Percentiles rank a stretch among this genome's conserved stretches.
Conservation (phyloP, 1,284 basidiomycete genomes). For the Tilletia indica region DNA sequence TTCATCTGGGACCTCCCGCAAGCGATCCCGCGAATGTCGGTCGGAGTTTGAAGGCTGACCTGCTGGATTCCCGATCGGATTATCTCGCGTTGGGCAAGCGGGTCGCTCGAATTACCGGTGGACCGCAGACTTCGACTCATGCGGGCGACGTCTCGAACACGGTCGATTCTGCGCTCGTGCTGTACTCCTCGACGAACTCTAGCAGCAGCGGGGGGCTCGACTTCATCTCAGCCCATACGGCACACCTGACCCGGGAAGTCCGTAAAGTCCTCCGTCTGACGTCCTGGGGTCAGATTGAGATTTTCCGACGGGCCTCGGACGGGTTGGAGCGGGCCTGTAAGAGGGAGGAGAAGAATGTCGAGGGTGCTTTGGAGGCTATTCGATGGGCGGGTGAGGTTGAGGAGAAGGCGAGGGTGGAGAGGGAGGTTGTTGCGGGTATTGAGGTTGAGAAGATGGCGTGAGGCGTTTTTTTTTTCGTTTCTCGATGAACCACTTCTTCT, state of each 20-base stretch:
- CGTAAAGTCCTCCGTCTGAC: slow-evolving; percentile 89
- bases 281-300: slow-evolving; percentile 85
- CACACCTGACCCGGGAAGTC: slow-evolving; percentile 77
- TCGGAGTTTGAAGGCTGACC: slow-evolving; percentile 40
- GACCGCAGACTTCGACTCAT: not conserved
- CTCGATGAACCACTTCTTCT: not conserved
- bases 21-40: slow-evolving; percentile 80
- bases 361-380: slow-evolving; percentile 43
- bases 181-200: not conserved
- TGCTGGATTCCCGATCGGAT: slow-evolving; percentile 25
- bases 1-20: slow-evolving; percentile 83
- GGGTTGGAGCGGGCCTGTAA: slow-evolving; percentile 10
- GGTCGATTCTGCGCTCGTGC: slow-evolving; percentile 12
- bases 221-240: slow-evolving; percentile 71
- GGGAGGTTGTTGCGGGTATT: not conserved
- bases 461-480: not conserved
- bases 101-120: slow-evolving; percentile 16
- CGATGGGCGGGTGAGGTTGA: slow-evolving; percentile 28
- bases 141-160: slow-evolving; percentile 15
- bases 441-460: slow-evolving; percentile 16
- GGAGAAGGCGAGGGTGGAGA: not conserved
- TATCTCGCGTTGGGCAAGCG: not conserved
- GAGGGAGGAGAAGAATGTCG: slow-evolving; percentile 43
- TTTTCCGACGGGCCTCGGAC: slow-evolving; percentile 63
- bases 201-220: not conserved